Conservation (phyloP, 2,329 filamentous ascomycete genomes). For the Fusarium haematococcum region DNA sequence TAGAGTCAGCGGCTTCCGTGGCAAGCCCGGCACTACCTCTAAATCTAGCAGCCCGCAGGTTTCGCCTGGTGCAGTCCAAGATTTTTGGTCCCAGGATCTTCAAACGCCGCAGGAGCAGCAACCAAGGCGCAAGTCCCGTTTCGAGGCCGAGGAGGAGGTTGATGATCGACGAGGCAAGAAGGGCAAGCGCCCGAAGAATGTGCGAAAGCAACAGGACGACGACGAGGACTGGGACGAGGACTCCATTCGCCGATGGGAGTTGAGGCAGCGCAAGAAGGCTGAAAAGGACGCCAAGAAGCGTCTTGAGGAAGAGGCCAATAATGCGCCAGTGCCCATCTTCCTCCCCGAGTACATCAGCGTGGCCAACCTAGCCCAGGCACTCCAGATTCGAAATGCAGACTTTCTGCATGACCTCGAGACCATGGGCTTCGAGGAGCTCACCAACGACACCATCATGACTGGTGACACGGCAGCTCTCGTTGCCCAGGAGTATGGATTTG, state of each 20-base stretch:
- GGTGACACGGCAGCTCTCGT: constrained; percentile 91
- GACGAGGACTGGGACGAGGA: constrained; percentile 57
- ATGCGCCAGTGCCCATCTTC: constrained; percentile 70
- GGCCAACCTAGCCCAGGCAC: constrained; percentile 79
- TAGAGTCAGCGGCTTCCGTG: constrained; percentile 36
- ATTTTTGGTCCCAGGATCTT: not conserved
- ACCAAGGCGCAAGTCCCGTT: constrained; percentile 46
- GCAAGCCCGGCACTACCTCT: constrained; percentile 1
- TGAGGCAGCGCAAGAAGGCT: constrained; percentile 55
- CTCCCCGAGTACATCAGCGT: constrained; percentile 94
- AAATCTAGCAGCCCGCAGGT: not conserved
- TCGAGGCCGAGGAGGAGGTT: constrained; percentile 44
- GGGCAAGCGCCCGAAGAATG: constrained; percentile 42
- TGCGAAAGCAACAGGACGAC: constrained; percentile 34
- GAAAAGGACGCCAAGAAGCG: constrained; percentile 56
- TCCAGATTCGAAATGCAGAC: constrained; percentile 76
- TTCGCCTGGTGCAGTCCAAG: constrained; percentile 1
- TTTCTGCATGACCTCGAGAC: constrained; percentile 83
- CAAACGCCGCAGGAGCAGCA: constrained; percentile 29
- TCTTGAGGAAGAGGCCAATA: constrained; percentile 53
- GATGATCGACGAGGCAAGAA: constrained; percentile 38
- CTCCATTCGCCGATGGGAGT: constrained; percentile 50
- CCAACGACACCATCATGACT: constrained; percentile 86
- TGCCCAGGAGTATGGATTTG: constrained; percentile 91
- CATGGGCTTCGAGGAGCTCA: constrained; percentile 89